phyloP scores from a whole-genome alignment of 768 basidiomycete species.

The Suillus brevipes region DNA sequence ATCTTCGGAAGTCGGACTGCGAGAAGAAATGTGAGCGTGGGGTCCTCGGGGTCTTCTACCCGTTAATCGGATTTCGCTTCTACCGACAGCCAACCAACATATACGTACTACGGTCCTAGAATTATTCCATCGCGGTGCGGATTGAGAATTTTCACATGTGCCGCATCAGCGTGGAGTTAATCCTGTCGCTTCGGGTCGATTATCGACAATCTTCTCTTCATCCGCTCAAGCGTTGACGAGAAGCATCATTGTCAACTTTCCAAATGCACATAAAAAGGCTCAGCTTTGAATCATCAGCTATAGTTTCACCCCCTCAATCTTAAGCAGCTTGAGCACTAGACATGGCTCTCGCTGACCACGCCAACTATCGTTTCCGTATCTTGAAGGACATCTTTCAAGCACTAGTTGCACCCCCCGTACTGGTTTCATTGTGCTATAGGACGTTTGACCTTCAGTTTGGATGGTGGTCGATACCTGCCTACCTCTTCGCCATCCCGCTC shows the following conservation, averaged over 20 bases:
- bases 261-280: conserved; percentile 4
- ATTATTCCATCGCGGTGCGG: conserved; percentile 1
- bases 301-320: neutral
- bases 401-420: conserved; percentile 42
- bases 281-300: neutral
- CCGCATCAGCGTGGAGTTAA: conserved; percentile 6
- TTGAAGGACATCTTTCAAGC: conserved; percentile 45
- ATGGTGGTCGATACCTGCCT: conserved; percentile 35
- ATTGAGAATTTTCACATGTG: conserved; percentile 2
- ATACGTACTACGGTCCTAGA: neutral
- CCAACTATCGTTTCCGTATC: conserved; percentile 50
- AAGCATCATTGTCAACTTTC: neutral
- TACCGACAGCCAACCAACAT: neutral
- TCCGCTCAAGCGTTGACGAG: neutral
- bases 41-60: neutral
- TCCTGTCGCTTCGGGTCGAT: neutral
- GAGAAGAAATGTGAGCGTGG: neutral
- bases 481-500: conserved; percentile 42
- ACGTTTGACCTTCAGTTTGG: conserved; percentile 36
- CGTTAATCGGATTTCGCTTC: neutral
- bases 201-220: conserved; percentile 3
- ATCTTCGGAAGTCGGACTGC: neutral
- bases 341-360: conserved; percentile 8
- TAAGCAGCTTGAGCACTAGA: neutral
- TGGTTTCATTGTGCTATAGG: conserved; percentile 33